These are phyloP conservation scores for Coemansia sp. DNA, from an alignment of 192 early-diverging fungal species.

Conservation along the genomic window DNA sequence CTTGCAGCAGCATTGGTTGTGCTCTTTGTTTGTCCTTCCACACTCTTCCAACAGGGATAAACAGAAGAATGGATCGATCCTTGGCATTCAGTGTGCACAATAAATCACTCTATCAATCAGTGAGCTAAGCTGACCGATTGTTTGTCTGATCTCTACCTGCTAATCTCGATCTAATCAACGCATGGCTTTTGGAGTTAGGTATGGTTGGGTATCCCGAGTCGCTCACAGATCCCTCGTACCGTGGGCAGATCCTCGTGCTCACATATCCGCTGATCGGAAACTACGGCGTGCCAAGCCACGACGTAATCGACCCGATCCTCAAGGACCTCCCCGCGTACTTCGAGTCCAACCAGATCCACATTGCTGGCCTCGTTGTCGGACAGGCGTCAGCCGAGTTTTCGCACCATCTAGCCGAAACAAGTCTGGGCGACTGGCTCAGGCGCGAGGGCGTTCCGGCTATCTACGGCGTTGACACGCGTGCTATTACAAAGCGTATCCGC, in stretches of 20 bases:
- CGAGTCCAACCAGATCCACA: slow-evolving; percentile 93
- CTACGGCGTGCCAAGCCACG: slow-evolving; percentile 94
- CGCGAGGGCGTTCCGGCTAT: slow-evolving; percentile 89
- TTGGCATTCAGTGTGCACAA: no score
- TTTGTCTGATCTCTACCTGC: no score
- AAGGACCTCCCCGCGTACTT: slow-evolving; percentile 92
- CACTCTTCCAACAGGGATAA: no score
- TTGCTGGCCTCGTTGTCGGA: slow-evolving; percentile 90
- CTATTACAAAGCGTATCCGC: slow-evolving; percentile 96
- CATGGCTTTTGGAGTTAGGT: slow-evolving; percentile 25
- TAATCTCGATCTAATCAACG: no score
- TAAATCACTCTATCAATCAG: no score
- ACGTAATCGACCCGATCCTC: slow-evolving; percentile 77
- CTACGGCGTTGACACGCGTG: slow-evolving; percentile 94
- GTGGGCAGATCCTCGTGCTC: slow-evolving; percentile 95
- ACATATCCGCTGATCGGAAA: slow-evolving; percentile 98
- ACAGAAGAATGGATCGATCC: no score
- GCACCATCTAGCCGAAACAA: slow-evolving; percentile 87
- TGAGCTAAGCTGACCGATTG: no score
- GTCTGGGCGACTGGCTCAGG: slow-evolving; percentile 88
- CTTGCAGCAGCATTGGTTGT: no score
- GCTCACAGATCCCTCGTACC: slow-evolving; percentile 96
- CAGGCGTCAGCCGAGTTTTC: slow-evolving; percentile 90
- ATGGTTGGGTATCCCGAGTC: slow-evolving; percentile 99
- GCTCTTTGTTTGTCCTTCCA: no score